A percentile compares a stretch with the other conserved stretches of the same genome.
Conservation (phyloP, 192 early-diverging fungal genomes). For the Podila epicladia region DNA sequence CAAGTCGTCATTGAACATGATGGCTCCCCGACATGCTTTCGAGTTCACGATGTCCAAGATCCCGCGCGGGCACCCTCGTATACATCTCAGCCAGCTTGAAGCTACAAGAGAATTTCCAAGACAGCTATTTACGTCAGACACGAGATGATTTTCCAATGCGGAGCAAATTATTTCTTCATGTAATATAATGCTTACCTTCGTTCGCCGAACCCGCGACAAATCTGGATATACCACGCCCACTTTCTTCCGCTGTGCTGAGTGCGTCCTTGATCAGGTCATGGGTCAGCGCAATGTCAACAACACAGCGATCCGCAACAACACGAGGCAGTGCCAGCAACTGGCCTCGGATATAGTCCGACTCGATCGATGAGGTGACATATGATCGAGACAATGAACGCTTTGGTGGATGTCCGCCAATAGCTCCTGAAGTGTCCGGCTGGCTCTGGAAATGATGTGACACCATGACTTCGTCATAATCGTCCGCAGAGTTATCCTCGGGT, state of each 20-base stretch:
- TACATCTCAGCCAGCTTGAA: constrained; percentile 21
- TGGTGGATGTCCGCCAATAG: background rate
- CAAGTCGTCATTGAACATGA: constrained; percentile 80
- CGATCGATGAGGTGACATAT: background rate
- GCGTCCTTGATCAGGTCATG: constrained; percentile 55
- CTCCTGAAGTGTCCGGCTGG: background rate
- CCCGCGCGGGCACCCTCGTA: constrained; percentile 63
- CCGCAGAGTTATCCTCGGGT: background rate
- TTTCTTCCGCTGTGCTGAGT: constrained; percentile 28
- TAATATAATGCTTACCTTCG: background rate
- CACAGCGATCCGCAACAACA: constrained; percentile 70
- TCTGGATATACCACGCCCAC: background rate
- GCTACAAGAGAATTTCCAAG: background rate
- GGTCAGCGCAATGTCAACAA: constrained; percentile 55
- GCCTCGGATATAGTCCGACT: constrained; percentile 24
- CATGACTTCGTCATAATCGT: background rate
- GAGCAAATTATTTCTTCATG: background rate
- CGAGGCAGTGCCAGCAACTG: constrained; percentile 60
- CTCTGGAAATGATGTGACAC: constrained; percentile 38
- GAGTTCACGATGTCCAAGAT: constrained; percentile 78
- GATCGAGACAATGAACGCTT: too few relatives aligned
- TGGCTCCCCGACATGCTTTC: constrained; percentile 78
- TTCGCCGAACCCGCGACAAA: background rate
- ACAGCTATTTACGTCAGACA: background rate
- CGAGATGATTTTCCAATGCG: background rate